Percentiles rank a stretch among this genome's conserved stretches.
Conservation (phyloP, 306 rosid species). For the Spatholobus suberectus region DNA sequence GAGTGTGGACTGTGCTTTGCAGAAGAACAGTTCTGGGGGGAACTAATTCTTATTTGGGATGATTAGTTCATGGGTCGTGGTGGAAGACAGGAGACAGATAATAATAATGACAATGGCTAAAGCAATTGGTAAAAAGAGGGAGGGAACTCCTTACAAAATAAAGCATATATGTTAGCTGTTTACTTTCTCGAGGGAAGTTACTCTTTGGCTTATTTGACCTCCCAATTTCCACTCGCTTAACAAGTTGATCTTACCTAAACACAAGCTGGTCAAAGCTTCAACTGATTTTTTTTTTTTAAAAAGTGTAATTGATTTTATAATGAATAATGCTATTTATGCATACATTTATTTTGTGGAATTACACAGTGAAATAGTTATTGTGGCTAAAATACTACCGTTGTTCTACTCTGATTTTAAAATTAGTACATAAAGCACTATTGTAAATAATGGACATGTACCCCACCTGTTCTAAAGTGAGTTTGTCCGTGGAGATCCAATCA, state of each 20-base stretch:
- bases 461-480: slow-evolving; percentile 28
- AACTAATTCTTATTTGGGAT: slow-evolving; percentile 30
- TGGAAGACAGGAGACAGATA: slow-evolving; percentile 61
- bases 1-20: slow-evolving; percentile 31
- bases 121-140: slow-evolving; percentile 65
- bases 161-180: slow-evolving; percentile 62
- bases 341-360: neutral
- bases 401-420: slow-evolving; percentile 9
- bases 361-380: neutral
- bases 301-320: neutral
- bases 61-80: slow-evolving; percentile 44
- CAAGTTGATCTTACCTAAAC: slow-evolving; percentile 24
- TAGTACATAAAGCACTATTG: slow-evolving; percentile 20
- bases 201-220: slow-evolving; percentile 50
- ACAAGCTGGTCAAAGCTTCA: slow-evolving; percentile 14
- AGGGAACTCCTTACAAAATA: slow-evolving; percentile 89
- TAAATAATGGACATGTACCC: slow-evolving; percentile 15
- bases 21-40: slow-evolving; percentile 42
- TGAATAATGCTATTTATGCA: neutral
- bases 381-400: neutral
- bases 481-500: slow-evolving; percentile 10
- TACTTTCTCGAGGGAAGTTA: slow-evolving; percentile 57
- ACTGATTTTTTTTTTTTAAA: neutral
- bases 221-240: slow-evolving; percentile 30
- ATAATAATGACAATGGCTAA: slow-evolving; percentile 71